Evolutionary conservation across 192 early-diverging fungal species (phyloP), one percentile per base, ranked within the genome.

Genomic region (Coemansia sp.): DNA sequence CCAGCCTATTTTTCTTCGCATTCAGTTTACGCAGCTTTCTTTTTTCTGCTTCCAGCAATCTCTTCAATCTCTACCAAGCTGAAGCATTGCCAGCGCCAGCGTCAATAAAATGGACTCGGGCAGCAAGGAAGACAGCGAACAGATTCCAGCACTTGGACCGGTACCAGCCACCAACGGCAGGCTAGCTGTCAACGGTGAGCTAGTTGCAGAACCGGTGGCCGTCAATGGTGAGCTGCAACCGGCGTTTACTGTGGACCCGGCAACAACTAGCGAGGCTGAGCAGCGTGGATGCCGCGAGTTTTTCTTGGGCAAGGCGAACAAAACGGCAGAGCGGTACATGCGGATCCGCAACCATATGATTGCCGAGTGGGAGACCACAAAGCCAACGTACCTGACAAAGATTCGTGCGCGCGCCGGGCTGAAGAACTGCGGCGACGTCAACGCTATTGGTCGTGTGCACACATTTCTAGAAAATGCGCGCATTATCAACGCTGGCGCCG

Each of bases 281-380:
- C 54, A 52, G 6, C 47, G 32, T 2, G 66, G 27, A 23, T 81
- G 78, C 47, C 7, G 54, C 1, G 89, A 92, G 83, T 93, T 88
- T 65, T 92, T 91, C 64, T 59, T 62, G 11, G 86, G 88, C 22
- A 85, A 87, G 51, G 75, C 83, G 12, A 83, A 82, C 56, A 94
- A 95, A 68, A 94, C 94, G 22, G 92, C 94, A 0, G 91, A 94
- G 55, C 84, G 94, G 55, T 98, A 98, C 73, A 74, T 92, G 47
- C 69, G 72, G 37, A 96, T 98, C 54, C 82, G 94, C 43, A 98
- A 98, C 81, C 85, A 92, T 45, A 94, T 98, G 48, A 53, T 98
- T 0, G 71, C 83, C n/a, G 82, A 85, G 37, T 98, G 95, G 95
- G 73, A 87, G 39, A 63, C 65, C 2, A 73, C 73, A 16, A 82